A percentile compares a stretch with the other conserved stretches of the same genome.
These are phyloP conservation scores for Coelastrella sp. DNA, from an alignment of 139 green algal species.

Conservation along the genomic window DNA sequence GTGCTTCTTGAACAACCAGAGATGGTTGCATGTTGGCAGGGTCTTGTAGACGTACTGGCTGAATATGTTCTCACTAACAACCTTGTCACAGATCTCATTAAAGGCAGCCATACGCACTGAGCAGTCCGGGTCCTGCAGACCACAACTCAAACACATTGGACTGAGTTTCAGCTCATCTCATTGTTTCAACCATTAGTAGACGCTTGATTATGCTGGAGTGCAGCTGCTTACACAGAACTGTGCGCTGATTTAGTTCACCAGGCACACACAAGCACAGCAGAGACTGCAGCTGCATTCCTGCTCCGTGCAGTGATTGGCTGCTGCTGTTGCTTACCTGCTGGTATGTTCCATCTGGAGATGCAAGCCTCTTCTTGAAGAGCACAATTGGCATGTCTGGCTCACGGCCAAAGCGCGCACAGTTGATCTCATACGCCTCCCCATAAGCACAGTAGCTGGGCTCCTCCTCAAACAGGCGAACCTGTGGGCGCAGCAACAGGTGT, in stretches of 20 bases:
- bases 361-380: constrained; percentile 88
- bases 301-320: no score
- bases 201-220: no score
- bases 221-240: no score
- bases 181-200: no score
- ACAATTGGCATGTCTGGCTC: constrained; percentile 93
- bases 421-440: constrained; percentile 93
- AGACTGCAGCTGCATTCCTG: not conserved
- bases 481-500: not conserved
- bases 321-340: not conserved
- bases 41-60: constrained; percentile 98
- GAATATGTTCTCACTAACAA: constrained; percentile 96
- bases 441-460: constrained; percentile 85
- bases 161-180: no score
- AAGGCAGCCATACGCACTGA: constrained; percentile 74
- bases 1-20: constrained; percentile 96
- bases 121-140: constrained; percentile 43
- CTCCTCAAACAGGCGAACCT: constrained; percentile 94
- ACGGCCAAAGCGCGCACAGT: constrained; percentile 91
- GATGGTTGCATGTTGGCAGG: constrained; percentile 83
- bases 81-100: constrained; percentile 62
- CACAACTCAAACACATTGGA: not conserved
- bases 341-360: constrained; percentile 44
- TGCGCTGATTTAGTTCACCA: no score
- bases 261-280: not conserved